Conservation (phyloP, 441 rosid genomes). For the Iberis amara region DNA sequence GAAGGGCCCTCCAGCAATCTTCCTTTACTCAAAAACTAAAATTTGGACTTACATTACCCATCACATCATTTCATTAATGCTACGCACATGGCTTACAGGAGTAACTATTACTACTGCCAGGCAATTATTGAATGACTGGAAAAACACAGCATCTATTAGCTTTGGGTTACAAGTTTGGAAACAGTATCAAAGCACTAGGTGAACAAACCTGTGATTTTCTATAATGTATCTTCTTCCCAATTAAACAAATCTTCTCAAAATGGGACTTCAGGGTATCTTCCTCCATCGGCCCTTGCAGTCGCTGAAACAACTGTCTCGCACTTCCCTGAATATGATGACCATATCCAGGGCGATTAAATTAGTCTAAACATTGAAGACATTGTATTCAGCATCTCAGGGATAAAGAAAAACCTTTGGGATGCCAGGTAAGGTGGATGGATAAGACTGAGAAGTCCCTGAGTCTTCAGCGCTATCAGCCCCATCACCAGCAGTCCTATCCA, state of each 20-base stretch:
- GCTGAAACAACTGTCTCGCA: constrained; percentile 95
- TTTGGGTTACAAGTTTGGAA: not conserved
- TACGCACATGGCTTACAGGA: constrained; percentile 3
- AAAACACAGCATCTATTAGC: not conserved
- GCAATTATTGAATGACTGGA: not conserved
- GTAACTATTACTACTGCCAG: not conserved
- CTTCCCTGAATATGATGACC: constrained; percentile 64
- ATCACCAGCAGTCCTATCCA: constrained; percentile 81
- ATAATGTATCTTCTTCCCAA: constrained; percentile 62
- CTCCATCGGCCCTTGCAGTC: constrained; percentile 85
- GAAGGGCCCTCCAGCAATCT: constrained; percentile 8
- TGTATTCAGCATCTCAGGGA: constrained; percentile 2
- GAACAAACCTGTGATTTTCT: constrained; percentile 62
- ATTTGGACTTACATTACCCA: not conserved
- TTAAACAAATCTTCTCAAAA: constrained; percentile 72
- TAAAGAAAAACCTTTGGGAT: constrained; percentile 66
- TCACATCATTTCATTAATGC: constrained; percentile 5
- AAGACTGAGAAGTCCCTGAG: constrained; percentile 89
- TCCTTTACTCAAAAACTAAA: constrained; percentile 10
- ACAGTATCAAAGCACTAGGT: not conserved
- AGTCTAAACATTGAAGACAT: not conserved
- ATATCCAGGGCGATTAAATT: not conserved
- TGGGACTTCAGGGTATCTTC: constrained; percentile 89
- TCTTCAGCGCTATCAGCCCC: constrained; percentile 98
- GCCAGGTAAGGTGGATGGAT: constrained; percentile 94